These are phyloP conservation scores for Trichoderma harzianum DNA, from an alignment of 2,329 filamentous ascomycete genomes.

Conservation along the genomic window DNA sequence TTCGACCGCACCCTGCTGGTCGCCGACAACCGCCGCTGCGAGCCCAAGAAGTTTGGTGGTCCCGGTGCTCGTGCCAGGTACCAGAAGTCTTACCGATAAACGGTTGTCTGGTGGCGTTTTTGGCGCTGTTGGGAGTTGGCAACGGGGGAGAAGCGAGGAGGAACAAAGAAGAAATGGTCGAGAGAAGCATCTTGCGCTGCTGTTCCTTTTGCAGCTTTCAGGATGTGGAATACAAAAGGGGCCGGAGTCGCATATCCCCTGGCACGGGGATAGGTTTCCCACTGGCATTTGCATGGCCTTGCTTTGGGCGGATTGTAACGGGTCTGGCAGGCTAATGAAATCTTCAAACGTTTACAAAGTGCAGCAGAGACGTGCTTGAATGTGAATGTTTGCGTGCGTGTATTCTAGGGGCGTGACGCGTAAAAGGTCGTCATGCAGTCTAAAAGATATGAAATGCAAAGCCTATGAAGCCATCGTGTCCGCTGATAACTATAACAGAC, in stretches of 20 bases:
- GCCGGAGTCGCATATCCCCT: conserved; percentile 39
- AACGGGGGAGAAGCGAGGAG: not conserved
- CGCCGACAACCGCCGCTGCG: conserved; percentile 97
- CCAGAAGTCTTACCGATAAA: conserved; percentile 99
- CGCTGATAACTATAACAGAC: not conserved
- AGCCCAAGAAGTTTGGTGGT: conserved; percentile 98
- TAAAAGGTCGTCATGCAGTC: not conserved
- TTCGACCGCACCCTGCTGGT: conserved; percentile 98
- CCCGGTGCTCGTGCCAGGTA: conserved; percentile 91
- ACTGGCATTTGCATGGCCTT: conserved; percentile 52
- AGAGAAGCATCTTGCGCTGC: conserved; percentile 4
- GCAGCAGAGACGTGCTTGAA: not conserved
- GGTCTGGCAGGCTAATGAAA: conserved; percentile 52
- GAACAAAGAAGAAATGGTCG: conserved; percentile 3
- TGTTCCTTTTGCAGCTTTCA: conserved; percentile 1
- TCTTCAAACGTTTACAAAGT: conserved; percentile 39
- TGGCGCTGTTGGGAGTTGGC: not conserved
- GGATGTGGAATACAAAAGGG: conserved; percentile 26
- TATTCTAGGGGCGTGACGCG: conserved; percentile 21
- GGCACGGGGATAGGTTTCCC: conserved; percentile 40
- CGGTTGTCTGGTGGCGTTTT: not conserved
- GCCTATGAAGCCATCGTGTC: not conserved
- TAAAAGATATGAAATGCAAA: not conserved
- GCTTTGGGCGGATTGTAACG: conserved; percentile 48
- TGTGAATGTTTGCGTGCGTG: not conserved